A percentile compares a stretch with the other conserved stretches of the same genome.
These are phyloP conservation scores for Melaleuca alternifolia DNA, from an alignment of 345 rosid genomes.

Conservation along the genomic window DNA sequence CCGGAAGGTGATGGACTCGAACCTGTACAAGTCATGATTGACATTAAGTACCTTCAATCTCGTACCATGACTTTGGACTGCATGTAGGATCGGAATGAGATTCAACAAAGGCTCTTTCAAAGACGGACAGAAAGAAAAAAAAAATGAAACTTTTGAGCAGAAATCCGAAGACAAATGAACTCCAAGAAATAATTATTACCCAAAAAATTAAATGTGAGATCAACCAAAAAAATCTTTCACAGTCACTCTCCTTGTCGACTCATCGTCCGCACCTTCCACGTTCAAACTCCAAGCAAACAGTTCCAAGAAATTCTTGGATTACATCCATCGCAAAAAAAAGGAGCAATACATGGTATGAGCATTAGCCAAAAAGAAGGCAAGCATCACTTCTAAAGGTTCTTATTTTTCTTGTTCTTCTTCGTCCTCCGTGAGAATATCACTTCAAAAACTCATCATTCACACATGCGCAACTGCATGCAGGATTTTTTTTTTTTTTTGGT, in stretches of 20 bases:
- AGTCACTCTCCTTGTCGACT: neutral
- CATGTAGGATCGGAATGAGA: neutral
- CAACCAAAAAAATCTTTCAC: neutral
- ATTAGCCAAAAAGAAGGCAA: neutral
- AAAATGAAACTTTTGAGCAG: neutral
- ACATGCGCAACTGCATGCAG: neutral
- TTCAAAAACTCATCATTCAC: neutral
- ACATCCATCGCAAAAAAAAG: neutral
- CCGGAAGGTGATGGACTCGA: conserved; percentile 25
- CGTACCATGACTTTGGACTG: neutral
- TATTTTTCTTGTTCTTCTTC: neutral
- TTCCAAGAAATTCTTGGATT: neutral
- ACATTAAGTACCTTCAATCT: neutral
- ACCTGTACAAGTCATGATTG: conserved; percentile 6
- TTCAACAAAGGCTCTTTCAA: neutral
- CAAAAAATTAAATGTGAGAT: neutral
- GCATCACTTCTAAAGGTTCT: neutral
- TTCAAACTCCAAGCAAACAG: neutral
- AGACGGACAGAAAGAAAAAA: neutral
- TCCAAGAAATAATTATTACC: neutral
- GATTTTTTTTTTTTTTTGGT: neutral
- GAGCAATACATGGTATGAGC: neutral
- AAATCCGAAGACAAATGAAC: neutral
- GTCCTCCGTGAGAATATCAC: neutral
- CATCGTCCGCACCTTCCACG: neutral